A percentile compares a stretch with the other conserved stretches of the same genome.
phyloP scores from a whole-genome alignment of 139 green algal species.

The Chloropicon primus region DNA sequence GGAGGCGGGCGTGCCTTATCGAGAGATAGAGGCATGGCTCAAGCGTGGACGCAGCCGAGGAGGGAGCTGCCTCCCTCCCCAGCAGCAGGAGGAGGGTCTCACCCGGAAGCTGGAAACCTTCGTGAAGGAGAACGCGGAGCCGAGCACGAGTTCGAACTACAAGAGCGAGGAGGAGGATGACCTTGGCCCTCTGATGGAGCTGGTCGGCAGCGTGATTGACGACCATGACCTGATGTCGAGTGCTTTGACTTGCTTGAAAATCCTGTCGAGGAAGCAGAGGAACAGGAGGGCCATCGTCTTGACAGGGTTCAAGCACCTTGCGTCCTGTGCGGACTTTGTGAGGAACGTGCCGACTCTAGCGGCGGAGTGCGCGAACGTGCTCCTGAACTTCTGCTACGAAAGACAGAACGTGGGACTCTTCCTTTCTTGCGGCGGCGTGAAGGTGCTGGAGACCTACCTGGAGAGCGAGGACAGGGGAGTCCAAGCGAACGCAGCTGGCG shows the following conservation, averaged over 20 bases:
- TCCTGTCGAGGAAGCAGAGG: conserved; percentile 39
- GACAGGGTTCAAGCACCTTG: conserved; percentile 14
- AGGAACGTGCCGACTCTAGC: conserved; percentile 9
- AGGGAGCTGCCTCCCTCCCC: no score
- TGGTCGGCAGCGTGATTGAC: conserved; percentile 5
- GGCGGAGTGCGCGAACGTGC: conserved; percentile 47
- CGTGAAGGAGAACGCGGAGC: conserved; percentile 27
- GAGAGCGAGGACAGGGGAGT: conserved; percentile 13
- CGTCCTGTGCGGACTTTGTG: conserved; percentile 6
- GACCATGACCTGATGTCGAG: conserved; percentile 1
- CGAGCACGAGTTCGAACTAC: conserved; percentile 24
- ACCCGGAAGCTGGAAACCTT: conserved; percentile 23
- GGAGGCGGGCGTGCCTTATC: neutral
- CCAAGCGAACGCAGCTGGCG: conserved; percentile 52
- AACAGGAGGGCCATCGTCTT: conserved; percentile 30
- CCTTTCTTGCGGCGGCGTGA: conserved; percentile 22
- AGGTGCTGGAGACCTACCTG: conserved; percentile 26
- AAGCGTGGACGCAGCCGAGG: no score
- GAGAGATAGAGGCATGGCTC: neutral
- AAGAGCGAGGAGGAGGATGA: conserved; percentile 11
- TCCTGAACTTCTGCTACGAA: conserved; percentile 67
- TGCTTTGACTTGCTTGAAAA: conserved; percentile 33
- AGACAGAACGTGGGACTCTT: conserved; percentile 27
- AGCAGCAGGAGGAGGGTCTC: no score
- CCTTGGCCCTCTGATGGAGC: conserved; percentile 6